These are phyloP conservation scores for Boletus vermiculosoides DNA, from an alignment of 768 basidiomycete genomes.

Conservation along the genomic window DNA sequence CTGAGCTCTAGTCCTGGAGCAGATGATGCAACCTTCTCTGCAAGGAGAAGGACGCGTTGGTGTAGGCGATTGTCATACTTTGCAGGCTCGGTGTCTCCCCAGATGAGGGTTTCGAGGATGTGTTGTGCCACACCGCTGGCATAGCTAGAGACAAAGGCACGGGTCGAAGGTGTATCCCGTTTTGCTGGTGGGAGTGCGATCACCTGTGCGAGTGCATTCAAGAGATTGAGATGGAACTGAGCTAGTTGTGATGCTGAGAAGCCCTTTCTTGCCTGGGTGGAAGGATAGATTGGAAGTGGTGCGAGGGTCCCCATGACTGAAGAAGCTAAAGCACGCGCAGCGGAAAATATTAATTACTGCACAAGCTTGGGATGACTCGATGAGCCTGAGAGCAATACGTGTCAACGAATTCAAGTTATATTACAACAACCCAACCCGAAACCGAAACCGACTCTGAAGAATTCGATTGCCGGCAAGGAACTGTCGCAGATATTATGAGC, in stretches of 20 bases:
- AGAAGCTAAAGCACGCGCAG: no score
- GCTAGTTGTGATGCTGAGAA: slow-evolving; percentile 55
- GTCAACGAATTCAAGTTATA: no score
- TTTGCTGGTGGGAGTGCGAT: slow-evolving; percentile 52
- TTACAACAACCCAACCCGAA: neutral
- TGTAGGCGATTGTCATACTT: slow-evolving; percentile 46
- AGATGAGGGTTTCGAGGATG: slow-evolving; percentile 55
- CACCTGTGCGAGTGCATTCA: slow-evolving; percentile 45
- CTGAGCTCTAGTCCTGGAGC: slow-evolving; percentile 46
- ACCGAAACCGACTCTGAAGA: neutral
- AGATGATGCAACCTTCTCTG: slow-evolving; percentile 49
- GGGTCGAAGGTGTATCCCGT: slow-evolving; percentile 43
- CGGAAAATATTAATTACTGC: neutral
- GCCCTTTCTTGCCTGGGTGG: slow-evolving; percentile 43
- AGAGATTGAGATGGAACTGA: slow-evolving; percentile 46
- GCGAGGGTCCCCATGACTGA: slow-evolving; percentile 28
- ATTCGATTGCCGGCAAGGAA: neutral
- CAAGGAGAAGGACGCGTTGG: slow-evolving; percentile 50
- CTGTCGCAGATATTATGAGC: neutral
- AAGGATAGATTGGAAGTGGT: slow-evolving; percentile 57
- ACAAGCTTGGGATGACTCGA: neutral
- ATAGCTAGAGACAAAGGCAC: slow-evolving; percentile 56
- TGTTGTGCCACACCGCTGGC: slow-evolving; percentile 54
- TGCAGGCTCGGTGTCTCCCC: slow-evolving; percentile 37
- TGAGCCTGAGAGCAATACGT: neutral